Evolutionary conservation across 2,329 filamentous ascomycete genomes (phyloP).

Genomic region (Calonectria multiphialidica): DNA sequence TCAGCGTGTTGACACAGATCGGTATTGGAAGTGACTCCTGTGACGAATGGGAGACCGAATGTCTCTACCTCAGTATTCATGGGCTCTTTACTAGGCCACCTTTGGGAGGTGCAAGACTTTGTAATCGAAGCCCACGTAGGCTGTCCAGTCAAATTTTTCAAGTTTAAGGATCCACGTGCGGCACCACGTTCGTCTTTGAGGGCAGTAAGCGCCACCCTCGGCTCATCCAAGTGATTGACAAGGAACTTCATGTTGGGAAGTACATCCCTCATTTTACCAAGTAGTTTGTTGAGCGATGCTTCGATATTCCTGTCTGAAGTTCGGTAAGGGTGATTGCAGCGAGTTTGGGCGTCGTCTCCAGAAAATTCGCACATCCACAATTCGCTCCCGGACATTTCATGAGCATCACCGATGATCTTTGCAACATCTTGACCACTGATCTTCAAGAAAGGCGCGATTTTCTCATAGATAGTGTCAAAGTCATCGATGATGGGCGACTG

Average conservation of each 20-base stretch:
- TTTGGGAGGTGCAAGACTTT: constrained; percentile 38
- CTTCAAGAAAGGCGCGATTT: constrained; percentile 55
- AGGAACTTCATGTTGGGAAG: constrained; percentile 57
- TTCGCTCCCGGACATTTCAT: constrained; percentile 44
- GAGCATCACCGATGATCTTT: constrained; percentile 42
- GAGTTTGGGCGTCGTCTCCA: constrained; percentile 38
- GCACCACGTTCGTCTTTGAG: not conserved
- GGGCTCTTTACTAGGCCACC: not conserved
- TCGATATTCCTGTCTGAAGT: constrained; percentile 49
- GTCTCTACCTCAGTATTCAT: constrained; percentile 24
- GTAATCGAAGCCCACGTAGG: constrained; percentile 50
- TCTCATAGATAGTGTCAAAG: constrained; percentile 57
- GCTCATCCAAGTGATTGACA: constrained; percentile 63
- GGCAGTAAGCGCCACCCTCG: constrained; percentile 52
- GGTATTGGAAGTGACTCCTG: constrained; percentile 38
- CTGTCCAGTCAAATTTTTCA: constrained; percentile 44
- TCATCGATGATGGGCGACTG: constrained; percentile 63
- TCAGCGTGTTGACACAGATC: constrained; percentile 60
- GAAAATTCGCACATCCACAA: constrained; percentile 53
- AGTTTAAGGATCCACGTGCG: constrained; percentile 17
- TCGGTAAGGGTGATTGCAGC: constrained; percentile 50
- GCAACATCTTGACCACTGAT: constrained; percentile 51
- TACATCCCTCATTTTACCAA: constrained; percentile 37
- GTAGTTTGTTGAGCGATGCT: constrained; percentile 45
- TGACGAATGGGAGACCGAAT: constrained; percentile 52